Evolutionary conservation across 2,329 filamentous ascomycete species (phyloP).

Genomic region (Zalaria obscura): DNA sequence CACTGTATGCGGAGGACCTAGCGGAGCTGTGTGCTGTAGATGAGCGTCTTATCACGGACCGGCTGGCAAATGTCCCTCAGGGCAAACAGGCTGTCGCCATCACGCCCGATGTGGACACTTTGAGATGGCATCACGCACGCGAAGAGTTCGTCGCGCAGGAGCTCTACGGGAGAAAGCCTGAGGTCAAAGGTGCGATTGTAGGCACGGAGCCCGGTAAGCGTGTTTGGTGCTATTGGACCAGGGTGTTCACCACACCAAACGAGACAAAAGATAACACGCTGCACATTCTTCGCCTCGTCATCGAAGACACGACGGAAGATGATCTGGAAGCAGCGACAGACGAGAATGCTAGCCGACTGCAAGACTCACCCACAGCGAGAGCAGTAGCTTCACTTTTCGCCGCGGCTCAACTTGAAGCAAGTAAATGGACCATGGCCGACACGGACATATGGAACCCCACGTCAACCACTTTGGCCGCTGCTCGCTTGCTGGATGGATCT

Average conservation of each 20-base stretch:
- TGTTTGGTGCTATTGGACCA: constrained; percentile 63
- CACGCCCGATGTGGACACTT: constrained; percentile 50
- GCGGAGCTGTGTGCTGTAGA: constrained; percentile 48
- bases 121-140: constrained; percentile 66
- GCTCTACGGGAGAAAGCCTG: constrained; percentile 43
- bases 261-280: constrained; percentile 49
- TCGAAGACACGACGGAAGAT: constrained; percentile 37
- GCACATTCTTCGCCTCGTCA: constrained; percentile 53
- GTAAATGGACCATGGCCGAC: constrained; percentile 52
- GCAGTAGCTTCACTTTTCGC: constrained; percentile 49
- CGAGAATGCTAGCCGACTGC: constrained; percentile 7
- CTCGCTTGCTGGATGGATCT: constrained; percentile 29
- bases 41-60: constrained; percentile 43
- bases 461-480: constrained; percentile 29
- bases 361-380: constrained; percentile 20
- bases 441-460: constrained; percentile 79
- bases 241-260: constrained; percentile 45
- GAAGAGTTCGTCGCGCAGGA: constrained; percentile 63
- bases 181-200: constrained; percentile 57
- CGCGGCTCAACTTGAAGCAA: constrained; percentile 56
- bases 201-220: constrained; percentile 34
- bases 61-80: constrained; percentile 25
- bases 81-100: constrained; percentile 47
- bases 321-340: constrained; percentile 12
- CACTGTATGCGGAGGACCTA: constrained; percentile 47